A percentile compares a stretch with the other conserved stretches of the same genome.
These are phyloP conservation scores for Amyloporia xantha DNA, from an alignment of 768 basidiomycete genomes.

Conservation along the genomic window DNA sequence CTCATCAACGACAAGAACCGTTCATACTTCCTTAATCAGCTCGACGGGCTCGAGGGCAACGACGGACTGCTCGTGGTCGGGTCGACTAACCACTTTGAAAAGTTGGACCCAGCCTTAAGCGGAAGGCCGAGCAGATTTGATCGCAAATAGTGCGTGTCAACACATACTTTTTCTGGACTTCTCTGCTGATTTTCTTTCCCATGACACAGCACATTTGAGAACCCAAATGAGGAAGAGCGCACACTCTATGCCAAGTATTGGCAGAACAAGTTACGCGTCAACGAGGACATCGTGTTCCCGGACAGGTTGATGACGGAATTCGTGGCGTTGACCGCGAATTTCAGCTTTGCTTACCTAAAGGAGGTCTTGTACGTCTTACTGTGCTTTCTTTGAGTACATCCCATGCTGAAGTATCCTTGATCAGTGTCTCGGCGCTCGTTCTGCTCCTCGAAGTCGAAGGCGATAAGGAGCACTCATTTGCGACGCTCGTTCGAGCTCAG, in stretches of 20 bases:
- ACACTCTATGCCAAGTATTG: slow-evolving; percentile 68
- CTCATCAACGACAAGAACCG: slow-evolving; percentile 73
- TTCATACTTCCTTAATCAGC: slow-evolving; percentile 83
- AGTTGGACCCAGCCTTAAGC: slow-evolving; percentile 70
- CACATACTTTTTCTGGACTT: neutral
- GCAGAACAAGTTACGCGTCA: slow-evolving; percentile 67
- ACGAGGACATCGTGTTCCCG: slow-evolving; percentile 58
- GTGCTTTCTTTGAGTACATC: neutral
- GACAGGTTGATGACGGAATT: slow-evolving; percentile 54
- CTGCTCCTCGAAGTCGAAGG: slow-evolving; percentile 34
- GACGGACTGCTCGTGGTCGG: slow-evolving; percentile 74
- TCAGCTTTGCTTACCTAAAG: slow-evolving; percentile 86
- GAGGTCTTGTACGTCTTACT: slow-evolving; percentile 69
- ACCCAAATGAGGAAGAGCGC: slow-evolving; percentile 61
- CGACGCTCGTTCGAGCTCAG: slow-evolving; percentile 42
- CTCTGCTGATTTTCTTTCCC: neutral
- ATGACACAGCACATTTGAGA: slow-evolving; percentile 53
- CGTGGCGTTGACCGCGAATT: slow-evolving; percentile 52
- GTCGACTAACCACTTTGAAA: slow-evolving; percentile 80
- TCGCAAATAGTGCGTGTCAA: slow-evolving; percentile 64
- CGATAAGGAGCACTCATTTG: slow-evolving; percentile 43
- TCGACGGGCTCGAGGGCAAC: slow-evolving; percentile 76
- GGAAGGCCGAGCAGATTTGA: slow-evolving; percentile 80
- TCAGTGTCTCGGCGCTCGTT: slow-evolving; percentile 67
- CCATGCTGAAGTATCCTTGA: neutral